Base-by-base conservation (phyloP, 176 grass and related monocot species). In the Stipa capillata region DNA sequence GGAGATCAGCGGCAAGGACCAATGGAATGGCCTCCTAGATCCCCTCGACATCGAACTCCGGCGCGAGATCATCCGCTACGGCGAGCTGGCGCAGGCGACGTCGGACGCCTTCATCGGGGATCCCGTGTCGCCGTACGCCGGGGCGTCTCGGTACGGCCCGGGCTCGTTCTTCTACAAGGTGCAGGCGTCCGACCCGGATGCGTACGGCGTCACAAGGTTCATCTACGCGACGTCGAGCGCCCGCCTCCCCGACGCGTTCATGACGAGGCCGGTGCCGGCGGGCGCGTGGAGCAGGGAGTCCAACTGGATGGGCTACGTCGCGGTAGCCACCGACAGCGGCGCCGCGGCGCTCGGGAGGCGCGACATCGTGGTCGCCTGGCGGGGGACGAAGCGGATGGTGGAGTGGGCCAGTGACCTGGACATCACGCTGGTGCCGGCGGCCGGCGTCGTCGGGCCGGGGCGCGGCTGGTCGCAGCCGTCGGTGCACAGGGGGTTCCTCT, bases 241-340 rank as follows among this genome's bases (percentile, higher is more conserved):
- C 63, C 85, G 70, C 45, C 4, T 87, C 7, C 82, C 85, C 16
- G 51, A 79, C 33, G 28, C 45, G 24, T 79, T 85, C 78, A 59
- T 94, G 20, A 35, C 70, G 63, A 73, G 79, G 39, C 45, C 82
- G 42, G 76, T 45, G 68, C 59, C 85, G 37, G 40, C 17, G 11
- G 65, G 74, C 2, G 72, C 85, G 23, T 92, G 90, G 93, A 84
- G 83, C 82, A 58, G 31, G 9, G 87, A 81, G 51, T 90, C 89
- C 49, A 97, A 92, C 44, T 97, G 91, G 91, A 94, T 97, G 54
- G 94, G 94, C 4, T 97, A 90, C 76, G 82, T 94, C 4, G 94
- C 91, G 56, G 91, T 94, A 54, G 85, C 92, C 54, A 92, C 95
- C 27, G 95, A 98, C 55, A 64, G 52, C 56, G 87, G 74, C 39